Evolutionary conservation across 352 stramenopile genomes (phyloP), one percentile per base, ranked within the genome.

Genomic region (Phytophthora idaei): DNA sequence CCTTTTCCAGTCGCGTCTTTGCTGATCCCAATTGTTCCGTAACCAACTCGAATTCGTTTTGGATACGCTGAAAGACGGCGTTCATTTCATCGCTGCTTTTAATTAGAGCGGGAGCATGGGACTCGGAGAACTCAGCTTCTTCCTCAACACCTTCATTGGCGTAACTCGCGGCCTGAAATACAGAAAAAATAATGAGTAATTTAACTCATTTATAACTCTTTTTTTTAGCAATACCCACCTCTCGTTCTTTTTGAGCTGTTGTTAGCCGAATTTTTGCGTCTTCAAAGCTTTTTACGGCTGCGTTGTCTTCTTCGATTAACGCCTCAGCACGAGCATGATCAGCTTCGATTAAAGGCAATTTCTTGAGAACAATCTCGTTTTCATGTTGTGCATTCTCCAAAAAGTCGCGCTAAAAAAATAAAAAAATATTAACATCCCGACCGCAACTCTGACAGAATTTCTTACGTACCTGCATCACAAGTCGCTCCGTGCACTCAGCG

Each of bases 61-160:
- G 50, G 41, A 88, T 70, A 0, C 71, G 79, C 25, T 80, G 48
- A 12, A 76, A 76, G 14, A 92, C 62, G 1, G 45, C n/a, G 0
- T 50, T 60, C 86, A 94, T 93, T 34, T 85, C 76, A 15, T 74
- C 57, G 34, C 81, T 92, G 46, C 70, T 90, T 54, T 77, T 70
- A 34, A 91, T 73, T 1, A 94, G 67, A 25, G 86, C 73, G 6
- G 81, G 79, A 0, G 78, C 83, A 50, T 94, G 83, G 17, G 85
- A 87, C 47, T 91, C 85, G 0, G 84, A 83, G 55, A 93, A 89
- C 53, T 92, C 81, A 1, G 84, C 84, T 42, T 93, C 84, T 67
- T 94, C 83, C 60, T 93, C 83, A 1, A 92, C 81, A 3, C 84
- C 86, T 77, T 90, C 80, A 3, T 87, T 78, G 0, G 77, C 78